Evolutionary conservation across 2,329 filamentous ascomycete species (phyloP).

Genomic region (Juglanconis sp.): DNA sequence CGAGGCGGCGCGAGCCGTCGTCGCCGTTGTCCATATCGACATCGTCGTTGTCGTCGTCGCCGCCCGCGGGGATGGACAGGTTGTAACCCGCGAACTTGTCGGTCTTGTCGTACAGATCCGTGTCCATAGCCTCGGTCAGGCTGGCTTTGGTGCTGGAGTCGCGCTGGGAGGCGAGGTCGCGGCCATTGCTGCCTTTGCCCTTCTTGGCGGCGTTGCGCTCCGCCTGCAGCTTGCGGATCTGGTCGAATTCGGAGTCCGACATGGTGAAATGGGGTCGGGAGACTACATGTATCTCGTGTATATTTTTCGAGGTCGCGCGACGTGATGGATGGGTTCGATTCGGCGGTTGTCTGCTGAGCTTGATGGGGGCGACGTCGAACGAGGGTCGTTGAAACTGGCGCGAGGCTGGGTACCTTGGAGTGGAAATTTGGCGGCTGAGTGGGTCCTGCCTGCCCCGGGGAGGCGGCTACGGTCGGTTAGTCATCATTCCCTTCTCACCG

Average conservation of each 20-base stretch:
- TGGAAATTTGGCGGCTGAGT: background rate
- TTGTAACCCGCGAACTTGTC: conserved; percentile 90
- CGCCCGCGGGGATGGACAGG: conserved; percentile 76
- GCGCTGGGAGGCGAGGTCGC: conserved; percentile 74
- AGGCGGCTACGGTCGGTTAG: background rate
- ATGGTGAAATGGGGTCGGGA: conserved; percentile 40
- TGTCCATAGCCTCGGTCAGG: conserved; percentile 86
- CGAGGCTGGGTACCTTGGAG: background rate
- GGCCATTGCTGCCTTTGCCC: conserved; percentile 60
- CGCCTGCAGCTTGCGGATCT: conserved; percentile 82
- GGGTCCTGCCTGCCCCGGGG: background rate
- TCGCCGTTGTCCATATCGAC: conserved; percentile 72
- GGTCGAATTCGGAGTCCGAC: conserved; percentile 81
- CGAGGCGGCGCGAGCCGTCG: conserved; percentile 71
- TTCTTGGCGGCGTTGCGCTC: conserved; percentile 90
- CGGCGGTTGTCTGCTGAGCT: background rate
- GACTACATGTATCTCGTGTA: conserved; percentile 18
- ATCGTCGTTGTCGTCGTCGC: conserved; percentile 73
- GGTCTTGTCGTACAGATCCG: conserved; percentile 75
- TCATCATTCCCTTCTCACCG: background rate
- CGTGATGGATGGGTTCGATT: background rate
- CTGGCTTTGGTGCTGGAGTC: conserved; percentile 85
- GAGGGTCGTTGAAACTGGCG: conserved; percentile 10
- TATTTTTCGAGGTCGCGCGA: background rate
- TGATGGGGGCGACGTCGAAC: background rate